Base-by-base conservation (phyloP, 495 filamentous ascomycete genomes). In the Astrothelium subdiscretum region DNA sequence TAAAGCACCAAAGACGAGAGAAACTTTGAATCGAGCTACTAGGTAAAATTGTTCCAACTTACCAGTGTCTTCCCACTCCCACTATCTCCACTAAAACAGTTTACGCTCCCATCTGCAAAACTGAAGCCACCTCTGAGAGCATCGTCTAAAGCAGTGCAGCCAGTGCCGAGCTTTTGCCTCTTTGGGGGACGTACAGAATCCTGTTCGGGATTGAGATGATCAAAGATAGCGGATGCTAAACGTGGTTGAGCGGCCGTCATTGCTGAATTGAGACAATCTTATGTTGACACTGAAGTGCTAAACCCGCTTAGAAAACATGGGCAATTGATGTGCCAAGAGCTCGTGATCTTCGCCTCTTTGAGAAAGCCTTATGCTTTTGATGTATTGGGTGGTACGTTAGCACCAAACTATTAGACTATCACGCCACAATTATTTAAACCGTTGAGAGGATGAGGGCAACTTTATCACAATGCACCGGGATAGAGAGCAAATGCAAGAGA, bases 101-200 rank as follows among this genome's bases (percentile, higher is more conserved):
- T 59, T 32, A 67, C 22, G 0, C 63, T 48, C 38, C 62, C 65
- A 6, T 58, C 57, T 31, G 60, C 66, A 32, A 29, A 59, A 26
- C 26, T 59, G 35, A 68, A 60, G 10, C 63, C 69, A 26, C 65
- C 70, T 6, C 32, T 61, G 20, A 72, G 43, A 32, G 54, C 68
- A 6, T 63, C 63, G 59, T 72, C 70, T 10, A 69, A 60, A 15
- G 32, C 61, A 26, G 40, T 60, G 31, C 64, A 62, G 1, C 68
- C 63, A 6, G 59, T 68, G 10, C 59, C 57, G 54, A 57, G 15
- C 20, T 52, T 26, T 63, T 60, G 52, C 42, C 32, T 32, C 62
- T 59, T 48, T 4, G 18, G 10, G 26, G 54, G 38, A 40, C 26
- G 18, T 4, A 10, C 10, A 10, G n/a, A 38, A 15, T 15, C 15